Evolutionary conservation across 345 rosid species (phyloP).

Genomic region (Gossypium herbaceum): DNA sequence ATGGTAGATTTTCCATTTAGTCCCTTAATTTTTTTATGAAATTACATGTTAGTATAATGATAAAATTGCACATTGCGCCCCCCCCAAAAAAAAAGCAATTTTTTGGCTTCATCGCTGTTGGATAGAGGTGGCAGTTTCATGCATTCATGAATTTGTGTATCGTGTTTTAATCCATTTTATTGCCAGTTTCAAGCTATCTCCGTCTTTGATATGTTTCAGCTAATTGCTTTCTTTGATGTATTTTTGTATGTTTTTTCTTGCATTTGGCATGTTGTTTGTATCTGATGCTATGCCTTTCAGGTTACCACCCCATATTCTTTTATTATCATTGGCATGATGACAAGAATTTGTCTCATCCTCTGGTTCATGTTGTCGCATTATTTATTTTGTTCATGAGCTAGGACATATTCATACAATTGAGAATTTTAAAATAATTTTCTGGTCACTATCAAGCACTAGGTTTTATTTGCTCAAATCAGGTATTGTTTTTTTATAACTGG

Average conservation of each 20-base stretch:
- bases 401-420: background rate
- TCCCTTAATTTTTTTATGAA: no score
- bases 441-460: background rate
- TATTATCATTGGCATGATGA: background rate
- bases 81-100: no score
- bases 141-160: background rate
- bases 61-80: no score
- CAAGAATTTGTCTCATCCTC: background rate
- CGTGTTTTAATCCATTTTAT: background rate
- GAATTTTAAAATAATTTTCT: background rate
- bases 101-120: no score
- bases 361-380: background rate
- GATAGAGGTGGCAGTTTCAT: background rate
- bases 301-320: background rate
- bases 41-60: no score
- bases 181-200: background rate
- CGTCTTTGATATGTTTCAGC: background rate
- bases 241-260: no score
- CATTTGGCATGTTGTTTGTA: background rate
- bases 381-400: background rate
- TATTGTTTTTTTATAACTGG: slow-evolving; percentile 14
- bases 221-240: background rate
- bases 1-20: no score
- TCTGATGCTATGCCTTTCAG: background rate
- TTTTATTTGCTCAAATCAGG: background rate